Evolutionary conservation across 169 alveolate genomes (phyloP).

Genomic region (Cryptosporidium sp.): DNA sequence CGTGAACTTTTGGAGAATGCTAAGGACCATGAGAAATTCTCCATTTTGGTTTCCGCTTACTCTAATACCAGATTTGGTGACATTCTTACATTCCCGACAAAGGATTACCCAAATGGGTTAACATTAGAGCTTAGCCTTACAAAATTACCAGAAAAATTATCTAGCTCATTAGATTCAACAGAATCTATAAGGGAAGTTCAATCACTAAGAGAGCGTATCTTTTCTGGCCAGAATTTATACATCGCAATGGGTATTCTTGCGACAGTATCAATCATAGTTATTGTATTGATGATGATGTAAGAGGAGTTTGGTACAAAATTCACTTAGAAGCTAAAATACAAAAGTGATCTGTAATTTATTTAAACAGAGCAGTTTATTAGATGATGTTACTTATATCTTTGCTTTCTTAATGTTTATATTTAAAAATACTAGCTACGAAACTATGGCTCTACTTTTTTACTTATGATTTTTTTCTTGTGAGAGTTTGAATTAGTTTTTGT

Average conservation of each 20-base stretch:
- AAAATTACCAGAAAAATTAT: not conserved
- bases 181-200: not conserved
- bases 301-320: not conserved
- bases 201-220: slow-evolving; percentile 9
- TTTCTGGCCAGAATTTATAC: slow-evolving; percentile 23
- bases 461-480: not conserved
- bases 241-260: slow-evolving; percentile 35
- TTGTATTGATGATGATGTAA: slow-evolving; percentile 63
- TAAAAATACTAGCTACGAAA: not conserved
- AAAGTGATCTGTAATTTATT: not conserved
- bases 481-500: not conserved
- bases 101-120: slow-evolving; percentile 47
- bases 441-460: not conserved
- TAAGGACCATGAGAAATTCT: slow-evolving; percentile 9
- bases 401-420: slow-evolving; percentile 6
- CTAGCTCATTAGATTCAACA: not conserved
- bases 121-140: slow-evolving; percentile 9
- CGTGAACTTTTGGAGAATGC: slow-evolving; percentile 10
- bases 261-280: slow-evolving; percentile 23
- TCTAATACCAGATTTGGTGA: slow-evolving; percentile 71
- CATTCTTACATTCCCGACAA: slow-evolving; percentile 29
- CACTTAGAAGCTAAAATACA: not conserved
- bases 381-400: slow-evolving; percentile 8
- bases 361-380: not conserved
- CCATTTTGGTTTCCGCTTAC: slow-evolving; percentile 43